Conservation (phyloP, 768 basidiomycete genomes). For the Pilatotrama ljubarskyi region DNA sequence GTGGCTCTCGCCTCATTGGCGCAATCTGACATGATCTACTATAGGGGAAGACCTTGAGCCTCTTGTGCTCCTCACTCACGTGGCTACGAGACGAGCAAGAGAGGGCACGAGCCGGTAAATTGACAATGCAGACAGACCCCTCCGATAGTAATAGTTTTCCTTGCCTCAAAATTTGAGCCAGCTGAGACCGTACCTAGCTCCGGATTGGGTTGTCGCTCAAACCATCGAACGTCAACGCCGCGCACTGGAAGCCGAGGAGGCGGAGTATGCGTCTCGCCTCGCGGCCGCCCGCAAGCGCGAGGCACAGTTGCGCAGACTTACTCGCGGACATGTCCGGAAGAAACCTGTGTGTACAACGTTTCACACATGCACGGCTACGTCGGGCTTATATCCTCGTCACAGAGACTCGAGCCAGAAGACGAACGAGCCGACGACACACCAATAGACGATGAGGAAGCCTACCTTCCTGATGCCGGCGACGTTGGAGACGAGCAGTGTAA, state of each 20-base stretch:
- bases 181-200: slow-evolving; percentile 38
- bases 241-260: slow-evolving; percentile 68
- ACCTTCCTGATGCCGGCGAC: slow-evolving; percentile 63
- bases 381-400: too few relatives aligned
- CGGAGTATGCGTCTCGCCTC: slow-evolving; percentile 62
- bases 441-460: slow-evolving; percentile 54
- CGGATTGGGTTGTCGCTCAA: slow-evolving; percentile 78
- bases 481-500: slow-evolving; percentile 45
- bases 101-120: slow-evolving; percentile 66
- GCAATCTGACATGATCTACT: too few relatives aligned
- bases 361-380: too few relatives aligned
- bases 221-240: slow-evolving; percentile 62
- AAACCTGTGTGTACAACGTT: slow-evolving; percentile 55
- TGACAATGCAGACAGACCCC: slow-evolving; percentile 40
- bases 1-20: too few relatives aligned
- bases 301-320: slow-evolving; percentile 50
- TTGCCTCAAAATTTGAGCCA: background rate
- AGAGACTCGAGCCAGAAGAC: slow-evolving; percentile 15
- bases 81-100: slow-evolving; percentile 74
- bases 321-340: slow-evolving; percentile 60
- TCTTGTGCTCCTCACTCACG: slow-evolving; percentile 73
- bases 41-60: slow-evolving; percentile 85
- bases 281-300: slow-evolving; percentile 64
- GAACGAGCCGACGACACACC: slow-evolving; percentile 25
- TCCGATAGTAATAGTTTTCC: slow-evolving; percentile 20